Percentiles rank a stretch among this genome's conserved stretches.
Evolutionary conservation across 106 monocot genomes (phyloP).

Genomic region (Acorus gramineus): DNA sequence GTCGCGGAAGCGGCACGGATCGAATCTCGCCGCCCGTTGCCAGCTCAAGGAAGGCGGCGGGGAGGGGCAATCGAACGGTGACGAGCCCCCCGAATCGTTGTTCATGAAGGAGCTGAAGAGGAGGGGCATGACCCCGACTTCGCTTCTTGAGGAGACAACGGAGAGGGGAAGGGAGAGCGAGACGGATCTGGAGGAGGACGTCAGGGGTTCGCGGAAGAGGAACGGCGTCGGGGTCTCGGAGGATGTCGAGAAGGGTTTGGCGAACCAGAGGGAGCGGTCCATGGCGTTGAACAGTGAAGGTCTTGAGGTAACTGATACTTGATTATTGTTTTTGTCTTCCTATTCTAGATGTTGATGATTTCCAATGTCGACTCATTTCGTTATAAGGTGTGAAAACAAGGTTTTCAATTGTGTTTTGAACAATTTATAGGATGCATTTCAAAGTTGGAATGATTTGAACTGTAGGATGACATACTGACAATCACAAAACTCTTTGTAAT

Average conservation of each 20-base stretch:
- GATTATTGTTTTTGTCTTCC: not conserved
- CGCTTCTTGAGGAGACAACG: slow-evolving; percentile 21
- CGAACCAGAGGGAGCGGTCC: slow-evolving; percentile 14
- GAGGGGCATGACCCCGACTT: slow-evolving; percentile 63
- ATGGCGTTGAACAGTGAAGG: slow-evolving; percentile 28
- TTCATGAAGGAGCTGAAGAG: slow-evolving; percentile 91
- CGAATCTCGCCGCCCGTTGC: slow-evolving; percentile 13
- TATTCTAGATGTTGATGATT: not conserved
- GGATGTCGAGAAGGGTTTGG: slow-evolving; percentile 10
- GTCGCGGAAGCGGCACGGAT: no score
- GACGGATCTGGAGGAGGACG: slow-evolving; percentile 14
- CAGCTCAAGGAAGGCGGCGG: slow-evolving; percentile 15
- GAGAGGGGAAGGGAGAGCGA: not conserved
- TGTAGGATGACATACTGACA: no score
- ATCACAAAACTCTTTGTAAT: no score
- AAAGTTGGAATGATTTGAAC: no score
- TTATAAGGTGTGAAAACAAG: not conserved
- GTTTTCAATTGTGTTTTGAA: no score
- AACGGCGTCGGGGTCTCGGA: slow-evolving; percentile 12
- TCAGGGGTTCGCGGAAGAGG: slow-evolving; percentile 5
- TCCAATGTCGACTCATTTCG: not conserved
- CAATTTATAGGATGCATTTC: no score
- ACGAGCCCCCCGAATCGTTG: slow-evolving; percentile 75
- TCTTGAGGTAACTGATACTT: slow-evolving; percentile 12
- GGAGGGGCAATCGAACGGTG: slow-evolving; percentile 30